Conservation (phyloP, 2,329 filamentous ascomycete species). For the Xylaria multiplex region DNA sequence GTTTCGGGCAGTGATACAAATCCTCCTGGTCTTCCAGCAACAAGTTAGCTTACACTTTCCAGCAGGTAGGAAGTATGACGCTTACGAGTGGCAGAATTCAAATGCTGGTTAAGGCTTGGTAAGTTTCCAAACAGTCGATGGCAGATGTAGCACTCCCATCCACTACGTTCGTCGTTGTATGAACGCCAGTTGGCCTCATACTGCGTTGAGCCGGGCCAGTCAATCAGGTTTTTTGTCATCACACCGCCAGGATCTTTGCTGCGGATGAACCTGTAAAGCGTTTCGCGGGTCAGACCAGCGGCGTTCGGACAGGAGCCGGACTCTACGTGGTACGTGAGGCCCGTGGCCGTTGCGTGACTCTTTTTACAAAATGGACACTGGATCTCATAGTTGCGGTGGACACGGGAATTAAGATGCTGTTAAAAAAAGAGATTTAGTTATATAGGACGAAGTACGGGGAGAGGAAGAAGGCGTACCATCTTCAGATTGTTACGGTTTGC, state of each 20-base stretch:
- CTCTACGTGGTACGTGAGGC: slow-evolving; percentile 67
- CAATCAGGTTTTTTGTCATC: slow-evolving; percentile 62
- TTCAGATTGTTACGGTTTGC: slow-evolving; percentile 45
- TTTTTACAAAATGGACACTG: slow-evolving; percentile 65
- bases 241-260: slow-evolving; percentile 57
- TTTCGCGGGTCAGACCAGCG: slow-evolving; percentile 51
- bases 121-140: slow-evolving; percentile 19
- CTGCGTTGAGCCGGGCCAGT: slow-evolving; percentile 16
- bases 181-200: slow-evolving; percentile 33
- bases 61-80: slow-evolving; percentile 26
- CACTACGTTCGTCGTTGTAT: slow-evolving; percentile 20
- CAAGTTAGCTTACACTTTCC: slow-evolving; percentile 8
- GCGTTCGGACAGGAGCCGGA: slow-evolving; percentile 61
- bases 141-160: slow-evolving; percentile 40
- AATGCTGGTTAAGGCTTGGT: slow-evolving; percentile 59
- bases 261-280: slow-evolving; percentile 58
- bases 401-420: slow-evolving; percentile 65
- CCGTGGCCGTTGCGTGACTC: slow-evolving; percentile 60
- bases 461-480: slow-evolving; percentile 45
- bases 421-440: not conserved
- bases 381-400: slow-evolving; percentile 58
- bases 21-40: slow-evolving; percentile 49
- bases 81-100: slow-evolving; percentile 63
- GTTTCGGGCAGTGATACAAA: slow-evolving; percentile 56
- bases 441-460: not conserved